Evolutionary conservation across 768 basidiomycete genomes (phyloP).

Genomic region (Leccinum boreale): DNA sequence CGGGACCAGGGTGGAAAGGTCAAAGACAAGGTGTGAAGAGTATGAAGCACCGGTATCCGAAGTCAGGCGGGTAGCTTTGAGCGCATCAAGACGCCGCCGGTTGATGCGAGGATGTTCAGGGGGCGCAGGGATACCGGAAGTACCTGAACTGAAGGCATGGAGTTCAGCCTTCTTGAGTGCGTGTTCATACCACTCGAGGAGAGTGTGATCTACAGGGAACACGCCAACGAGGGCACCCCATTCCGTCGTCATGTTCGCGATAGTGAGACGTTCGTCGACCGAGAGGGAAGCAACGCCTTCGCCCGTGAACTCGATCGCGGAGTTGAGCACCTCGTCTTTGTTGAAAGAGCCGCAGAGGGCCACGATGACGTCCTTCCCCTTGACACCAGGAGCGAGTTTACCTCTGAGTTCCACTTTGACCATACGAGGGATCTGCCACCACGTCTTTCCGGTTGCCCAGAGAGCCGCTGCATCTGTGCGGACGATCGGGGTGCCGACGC

Average conservation of each 20-base stretch:
- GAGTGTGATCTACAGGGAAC: constrained; percentile 85
- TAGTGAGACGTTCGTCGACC: constrained; percentile 92
- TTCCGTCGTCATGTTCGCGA: constrained; percentile 99
- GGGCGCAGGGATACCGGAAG: constrained; percentile 55
- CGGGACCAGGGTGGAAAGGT: constrained; percentile 91
- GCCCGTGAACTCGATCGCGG: constrained; percentile 94
- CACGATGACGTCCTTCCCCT: constrained; percentile 97
- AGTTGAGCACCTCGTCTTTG: constrained; percentile 93
- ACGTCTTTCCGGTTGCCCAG: constrained; percentile 98
- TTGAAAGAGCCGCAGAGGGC: constrained; percentile 96
- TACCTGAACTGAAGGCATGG: constrained; percentile 60
- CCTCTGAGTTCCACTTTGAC: constrained; percentile 91
- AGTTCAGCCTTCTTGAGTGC: constrained; percentile 70
- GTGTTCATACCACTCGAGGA: constrained; percentile 83
- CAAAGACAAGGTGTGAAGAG: constrained; percentile 83
- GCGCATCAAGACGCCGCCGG: constrained; percentile 58
- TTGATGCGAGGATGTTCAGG: constrained; percentile 89
- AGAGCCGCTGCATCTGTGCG: constrained; percentile 92
- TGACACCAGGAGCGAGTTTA: constrained; percentile 80
- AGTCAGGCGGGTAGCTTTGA: constrained; percentile 49
- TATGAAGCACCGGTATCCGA: constrained; percentile 83
- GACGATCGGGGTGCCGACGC: constrained; percentile 96
- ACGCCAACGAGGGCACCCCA: constrained; percentile 98
- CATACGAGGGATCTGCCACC: constrained; percentile 99
- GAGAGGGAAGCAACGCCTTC: constrained; percentile 74